A percentile compares a stretch with the other conserved stretches of the same genome.
Conservation (phyloP, 495 filamentous ascomycete species). For the Penicillium odoratum region DNA sequence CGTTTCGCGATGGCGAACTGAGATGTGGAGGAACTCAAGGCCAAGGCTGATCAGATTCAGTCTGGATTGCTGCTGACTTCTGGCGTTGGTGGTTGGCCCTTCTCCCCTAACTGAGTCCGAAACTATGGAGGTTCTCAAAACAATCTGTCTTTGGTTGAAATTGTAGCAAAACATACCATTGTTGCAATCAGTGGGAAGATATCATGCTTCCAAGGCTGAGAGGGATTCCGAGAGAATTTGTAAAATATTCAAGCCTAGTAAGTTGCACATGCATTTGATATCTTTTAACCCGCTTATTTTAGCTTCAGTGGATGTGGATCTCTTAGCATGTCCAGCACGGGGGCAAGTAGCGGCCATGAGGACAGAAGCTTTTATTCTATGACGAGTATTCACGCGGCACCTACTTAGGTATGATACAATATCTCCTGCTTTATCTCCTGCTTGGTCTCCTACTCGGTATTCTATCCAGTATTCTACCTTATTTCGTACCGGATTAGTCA, state of each 20-base stretch:
- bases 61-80: constrained; percentile 13
- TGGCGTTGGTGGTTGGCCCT: constrained; percentile 20
- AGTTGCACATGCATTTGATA: background rate
- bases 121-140: background rate
- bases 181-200: background rate
- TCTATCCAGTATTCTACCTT: too few species aligned
- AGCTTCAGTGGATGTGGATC: too few species aligned
- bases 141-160: background rate
- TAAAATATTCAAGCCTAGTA: background rate
- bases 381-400: too few species aligned
- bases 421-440: too few species aligned
- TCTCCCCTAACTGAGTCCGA: background rate
- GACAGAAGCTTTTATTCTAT: too few species aligned
- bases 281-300: background rate
- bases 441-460: too few species aligned
- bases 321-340: too few species aligned
- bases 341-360: too few species aligned
- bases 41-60: constrained; percentile 38
- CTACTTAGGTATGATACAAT: too few species aligned
- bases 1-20: constrained; percentile 52
- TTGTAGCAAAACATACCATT: too few species aligned
- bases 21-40: constrained; percentile 56
- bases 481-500: too few species aligned
- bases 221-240: background rate
- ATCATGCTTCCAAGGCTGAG: background rate